Percentiles rank a stretch among this genome's conserved stretches.
These are phyloP conservation scores for Aspergillus oerlinghausenensis DNA, from an alignment of 2,329 filamentous ascomycete genomes.

Conservation along the genomic window DNA sequence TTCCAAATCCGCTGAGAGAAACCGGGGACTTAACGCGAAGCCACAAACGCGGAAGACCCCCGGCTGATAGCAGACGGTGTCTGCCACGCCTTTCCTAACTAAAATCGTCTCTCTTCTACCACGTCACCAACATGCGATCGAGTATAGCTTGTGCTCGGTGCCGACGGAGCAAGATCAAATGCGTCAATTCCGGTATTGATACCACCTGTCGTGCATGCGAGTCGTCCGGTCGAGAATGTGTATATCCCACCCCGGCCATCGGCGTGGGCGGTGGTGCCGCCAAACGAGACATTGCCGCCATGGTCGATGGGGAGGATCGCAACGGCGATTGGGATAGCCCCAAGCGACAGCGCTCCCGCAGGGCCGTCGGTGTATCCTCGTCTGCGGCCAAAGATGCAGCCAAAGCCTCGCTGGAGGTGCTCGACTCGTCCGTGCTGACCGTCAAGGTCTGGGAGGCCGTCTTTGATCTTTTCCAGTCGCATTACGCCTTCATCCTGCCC, in stretches of 20 bases:
- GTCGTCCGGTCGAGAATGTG: conserved; percentile 66
- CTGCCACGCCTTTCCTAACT: conserved; percentile 1
- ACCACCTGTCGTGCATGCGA: conserved; percentile 71
- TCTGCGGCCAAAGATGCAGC: conserved; percentile 27
- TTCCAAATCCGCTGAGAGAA: not conserved
- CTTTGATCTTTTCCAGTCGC: conserved; percentile 55
- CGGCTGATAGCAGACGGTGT: not conserved
- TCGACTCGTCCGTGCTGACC: conserved; percentile 49
- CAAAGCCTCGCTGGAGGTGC: conserved; percentile 39
- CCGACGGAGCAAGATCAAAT: conserved; percentile 79
- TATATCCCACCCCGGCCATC: conserved; percentile 54
- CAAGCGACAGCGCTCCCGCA: conserved; percentile 38
- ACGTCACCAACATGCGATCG: conserved; percentile 57
- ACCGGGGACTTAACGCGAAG: not conserved
- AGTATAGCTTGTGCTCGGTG: conserved; percentile 75
- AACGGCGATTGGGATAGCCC: conserved; percentile 41
- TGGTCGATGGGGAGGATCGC: conserved; percentile 36
- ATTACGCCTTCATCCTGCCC: conserved; percentile 54
- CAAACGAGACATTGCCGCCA: conserved; percentile 36
- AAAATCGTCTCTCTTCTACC: conserved; percentile 2
- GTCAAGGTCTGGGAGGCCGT: conserved; percentile 53
- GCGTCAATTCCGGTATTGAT: conserved; percentile 70
- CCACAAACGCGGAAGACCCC: not conserved
- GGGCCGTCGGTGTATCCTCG: conserved; percentile 25
- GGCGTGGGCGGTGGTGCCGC: conserved; percentile 28